Conservation (phyloP, 2,329 filamentous ascomycete genomes). For the Xylariaceae sp. region DNA sequence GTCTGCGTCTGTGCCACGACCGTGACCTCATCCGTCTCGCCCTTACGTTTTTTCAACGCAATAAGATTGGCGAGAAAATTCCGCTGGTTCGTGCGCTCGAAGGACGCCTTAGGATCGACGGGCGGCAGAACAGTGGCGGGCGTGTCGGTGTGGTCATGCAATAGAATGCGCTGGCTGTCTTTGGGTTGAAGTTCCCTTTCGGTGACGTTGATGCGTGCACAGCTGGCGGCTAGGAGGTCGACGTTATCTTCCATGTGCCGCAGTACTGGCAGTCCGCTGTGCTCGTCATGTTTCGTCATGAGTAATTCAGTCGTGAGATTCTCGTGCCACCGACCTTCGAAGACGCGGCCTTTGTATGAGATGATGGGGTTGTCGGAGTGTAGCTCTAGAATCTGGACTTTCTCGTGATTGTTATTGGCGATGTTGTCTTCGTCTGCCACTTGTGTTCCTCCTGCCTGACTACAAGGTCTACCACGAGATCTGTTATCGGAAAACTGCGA, state of each 20-base stretch:
- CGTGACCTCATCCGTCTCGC: slow-evolving; percentile 63
- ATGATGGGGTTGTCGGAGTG: slow-evolving; percentile 73
- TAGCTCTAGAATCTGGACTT: slow-evolving; percentile 79
- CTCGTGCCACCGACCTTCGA: slow-evolving; percentile 75
- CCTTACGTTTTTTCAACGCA: slow-evolving; percentile 58
- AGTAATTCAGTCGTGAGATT: slow-evolving; percentile 82
- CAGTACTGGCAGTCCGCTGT: slow-evolving; percentile 40
- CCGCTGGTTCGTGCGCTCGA: slow-evolving; percentile 37
- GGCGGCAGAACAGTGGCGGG: slow-evolving; percentile 37
- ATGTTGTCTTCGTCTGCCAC: slow-evolving; percentile 17
- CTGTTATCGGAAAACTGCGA: too few species aligned
- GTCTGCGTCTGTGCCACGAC: slow-evolving; percentile 32
- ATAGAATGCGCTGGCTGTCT: slow-evolving; percentile 18
- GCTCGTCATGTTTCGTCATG: slow-evolving; percentile 51
- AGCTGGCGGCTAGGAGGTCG: slow-evolving; percentile 68
- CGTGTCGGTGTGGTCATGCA: slow-evolving; percentile 32
- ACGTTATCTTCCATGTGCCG: slow-evolving; percentile 55
- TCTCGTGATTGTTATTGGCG: slow-evolving; percentile 29
- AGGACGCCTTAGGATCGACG: slow-evolving; percentile 44
- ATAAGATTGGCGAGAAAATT: slow-evolving; percentile 64
- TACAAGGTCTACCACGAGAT: too few species aligned
- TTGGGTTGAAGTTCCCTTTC: slow-evolving; percentile 57
- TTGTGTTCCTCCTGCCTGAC: too few species aligned
- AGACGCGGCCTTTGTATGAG: slow-evolving; percentile 73
- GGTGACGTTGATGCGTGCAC: slow-evolving; percentile 64